A percentile compares a stretch with the other conserved stretches of the same genome.
Conservation (phyloP, 2,329 filamentous ascomycete species). For the Penicillium sp. region DNA sequence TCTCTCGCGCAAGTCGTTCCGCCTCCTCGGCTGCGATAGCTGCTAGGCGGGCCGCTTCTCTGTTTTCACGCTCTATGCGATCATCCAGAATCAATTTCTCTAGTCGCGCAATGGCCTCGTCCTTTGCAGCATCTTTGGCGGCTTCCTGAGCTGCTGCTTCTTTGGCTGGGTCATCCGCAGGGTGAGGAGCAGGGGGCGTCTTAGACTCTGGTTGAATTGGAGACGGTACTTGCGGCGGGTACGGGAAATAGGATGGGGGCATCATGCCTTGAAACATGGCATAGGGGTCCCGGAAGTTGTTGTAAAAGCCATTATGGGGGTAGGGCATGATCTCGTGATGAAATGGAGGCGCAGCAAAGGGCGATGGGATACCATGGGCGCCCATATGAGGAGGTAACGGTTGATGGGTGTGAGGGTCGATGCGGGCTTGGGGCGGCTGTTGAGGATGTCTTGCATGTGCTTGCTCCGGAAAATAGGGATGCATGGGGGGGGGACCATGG, state of each 20-base stretch:
- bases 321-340: constrained; percentile 43
- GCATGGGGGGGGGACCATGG: not conserved
- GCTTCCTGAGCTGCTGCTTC: not conserved
- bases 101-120: constrained; percentile 62
- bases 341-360: constrained; percentile 34
- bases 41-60: constrained; percentile 42
- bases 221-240: constrained; percentile 37
- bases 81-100: constrained; percentile 57
- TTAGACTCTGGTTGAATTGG: constrained; percentile 32
- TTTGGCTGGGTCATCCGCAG: not conserved
- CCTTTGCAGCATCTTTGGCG: constrained; percentile 30
- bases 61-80: constrained; percentile 41
- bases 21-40: constrained; percentile 56
- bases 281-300: constrained; percentile 36
- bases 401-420: not conserved
- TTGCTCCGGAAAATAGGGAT: not conserved
- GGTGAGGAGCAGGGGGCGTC: constrained; percentile 21
- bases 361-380: constrained; percentile 21
- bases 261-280: constrained; percentile 37
- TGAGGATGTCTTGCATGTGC: not conserved
- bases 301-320: constrained; percentile 33
- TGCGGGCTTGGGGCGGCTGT: constrained; percentile 1
- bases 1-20: constrained; percentile 31
- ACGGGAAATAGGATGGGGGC: constrained; percentile 38
- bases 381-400: not conserved